Conservation (phyloP, 2,329 filamentous ascomycete species). For the Colletotrichum tropicicola region DNA sequence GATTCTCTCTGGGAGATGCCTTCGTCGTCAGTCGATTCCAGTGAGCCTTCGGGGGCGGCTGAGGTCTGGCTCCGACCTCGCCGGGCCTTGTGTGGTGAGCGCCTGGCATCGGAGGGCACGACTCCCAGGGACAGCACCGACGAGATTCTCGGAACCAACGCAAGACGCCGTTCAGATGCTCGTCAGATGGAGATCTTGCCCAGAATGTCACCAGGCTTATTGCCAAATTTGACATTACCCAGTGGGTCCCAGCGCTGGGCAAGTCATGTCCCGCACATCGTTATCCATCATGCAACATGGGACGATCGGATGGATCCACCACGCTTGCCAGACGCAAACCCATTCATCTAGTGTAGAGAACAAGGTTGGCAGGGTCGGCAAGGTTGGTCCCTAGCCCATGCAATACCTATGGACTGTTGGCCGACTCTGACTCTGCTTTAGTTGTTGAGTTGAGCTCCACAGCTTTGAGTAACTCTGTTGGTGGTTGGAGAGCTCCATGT, state of each 20-base stretch:
- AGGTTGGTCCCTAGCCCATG: slow-evolving; percentile 5
- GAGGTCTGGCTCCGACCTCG: not conserved
- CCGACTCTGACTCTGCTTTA: slow-evolving; percentile 4
- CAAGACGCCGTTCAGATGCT: not conserved
- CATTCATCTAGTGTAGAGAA: not conserved
- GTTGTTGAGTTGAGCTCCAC: slow-evolving; percentile 11
- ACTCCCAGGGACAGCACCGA: not conserved
- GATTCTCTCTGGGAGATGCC: not conserved
- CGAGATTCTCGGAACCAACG: not conserved
- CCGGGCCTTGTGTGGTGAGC: not conserved
- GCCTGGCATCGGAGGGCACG: not conserved
- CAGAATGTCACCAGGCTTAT: not conserved
- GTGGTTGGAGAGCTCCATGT: slow-evolving; percentile 19
- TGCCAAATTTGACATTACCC: slow-evolving; percentile 11
- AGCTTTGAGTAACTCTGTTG: not conserved
- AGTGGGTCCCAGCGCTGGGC: slow-evolving; percentile 8
- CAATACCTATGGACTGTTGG: not conserved
- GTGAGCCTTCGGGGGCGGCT: not conserved
- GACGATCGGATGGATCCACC: slow-evolving; percentile 23
- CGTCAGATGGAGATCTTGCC: slow-evolving; percentile 14
- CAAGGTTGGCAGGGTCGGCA: slow-evolving; percentile 17
- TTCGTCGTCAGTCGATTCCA: not conserved
- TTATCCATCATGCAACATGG: slow-evolving; percentile 23
- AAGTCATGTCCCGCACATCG: slow-evolving; percentile 25
- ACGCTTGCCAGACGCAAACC: slow-evolving; percentile 1